Evolutionary conservation across 306 rosid genomes (phyloP), one percentile per base, ranked within the genome.

Genomic region (Oxytropis ochrocephala): DNA sequence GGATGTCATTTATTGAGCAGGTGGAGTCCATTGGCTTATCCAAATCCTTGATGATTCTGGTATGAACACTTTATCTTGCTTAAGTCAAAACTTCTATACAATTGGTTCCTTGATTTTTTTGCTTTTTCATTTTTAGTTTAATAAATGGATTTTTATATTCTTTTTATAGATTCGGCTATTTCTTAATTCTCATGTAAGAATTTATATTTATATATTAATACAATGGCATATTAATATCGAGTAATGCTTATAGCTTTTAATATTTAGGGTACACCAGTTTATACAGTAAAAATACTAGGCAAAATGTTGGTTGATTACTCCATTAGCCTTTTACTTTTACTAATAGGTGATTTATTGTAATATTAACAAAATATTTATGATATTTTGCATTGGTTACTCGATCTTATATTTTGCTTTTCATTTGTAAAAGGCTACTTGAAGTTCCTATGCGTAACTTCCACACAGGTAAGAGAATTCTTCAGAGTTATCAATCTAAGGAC

Each of bases 1-100:
- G 98, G 98, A 85, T 79, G 85, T 78, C 90, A 29, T 94, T 94
- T 78, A 80, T 87, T 58, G 96, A 94, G 80, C 97, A 87, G 67
- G 95, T 90, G 80, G 96, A 90, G 79, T 85, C 94, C 71, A 67
- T 88, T 27, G 77, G 91, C 64, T 83, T 80, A 65, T 85, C 90
- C 42, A 70, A 89, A 53, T 87, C 99, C 70, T 76, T 90, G 82
- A 88, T 84, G 85, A 84, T 90, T 76, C 72, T 88, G 98, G 98
- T 91, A 90, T 11, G 77, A 43, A 29, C 68, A 16, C 47, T 70
- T 73, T 17, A 77, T 59, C 57, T 63, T 70, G 64, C 74, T 70
- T 47, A 10, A 16, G 64, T 48, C 47, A 24, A 41, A 48, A 35
- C 67, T 43, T 43, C 33, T 55, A 5, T 72, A 41, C 18, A 59